Base-by-base conservation (phyloP, 1,284 basidiomycete genomes). In the Cryptococcus sp. region DNA sequence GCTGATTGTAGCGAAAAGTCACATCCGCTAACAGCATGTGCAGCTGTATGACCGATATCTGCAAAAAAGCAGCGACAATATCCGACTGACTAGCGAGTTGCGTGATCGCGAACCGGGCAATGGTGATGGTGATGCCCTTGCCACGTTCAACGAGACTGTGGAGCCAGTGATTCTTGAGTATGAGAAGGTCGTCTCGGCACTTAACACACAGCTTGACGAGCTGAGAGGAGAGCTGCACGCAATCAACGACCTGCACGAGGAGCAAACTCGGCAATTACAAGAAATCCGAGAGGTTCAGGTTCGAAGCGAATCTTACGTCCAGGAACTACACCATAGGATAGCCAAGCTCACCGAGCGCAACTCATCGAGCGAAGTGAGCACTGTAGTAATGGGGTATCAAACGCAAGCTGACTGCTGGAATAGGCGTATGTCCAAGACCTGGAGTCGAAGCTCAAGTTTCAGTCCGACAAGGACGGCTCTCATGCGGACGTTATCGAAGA, bases 151-250 rank as follows among this genome's bases (percentile, higher is more conserved):
- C 71, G 90, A 93, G 76, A 95, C 96, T 57, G 93, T 98, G 20
- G 94, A 93, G 40, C 95, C 95, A 7, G 93, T 99, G 68, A 97
- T 99, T 60, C 89, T 95, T 76, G 95, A 98, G 81, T 99, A 99
- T 78, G 95, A 99, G 81, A 94, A 95, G 83, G 93, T 93, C 1
- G 94, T 99, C 65, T 87, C 88, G 48, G 88, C 92, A 1, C 89
- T 99, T 82, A 96, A 99, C 76, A 67, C 64, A 20, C 91, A 93
- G 1, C 90, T 98, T 77, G 84, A 97, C 55, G 91, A 86, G 68
- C 83, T 97, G 53, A 86, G 90, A 61, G 92, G 91, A 1, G 93
- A 93, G 17, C 81, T 97, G 40, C n/a, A n/a, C n/a, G n/a, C n/a
- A n/a, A 52, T 67, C 52, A 95, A 95, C 75, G 91, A 93, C 67